These are phyloP conservation scores for Drechslerella stenobrocha DNA, from an alignment of 2,329 filamentous ascomycete genomes.

Conservation along the genomic window DNA sequence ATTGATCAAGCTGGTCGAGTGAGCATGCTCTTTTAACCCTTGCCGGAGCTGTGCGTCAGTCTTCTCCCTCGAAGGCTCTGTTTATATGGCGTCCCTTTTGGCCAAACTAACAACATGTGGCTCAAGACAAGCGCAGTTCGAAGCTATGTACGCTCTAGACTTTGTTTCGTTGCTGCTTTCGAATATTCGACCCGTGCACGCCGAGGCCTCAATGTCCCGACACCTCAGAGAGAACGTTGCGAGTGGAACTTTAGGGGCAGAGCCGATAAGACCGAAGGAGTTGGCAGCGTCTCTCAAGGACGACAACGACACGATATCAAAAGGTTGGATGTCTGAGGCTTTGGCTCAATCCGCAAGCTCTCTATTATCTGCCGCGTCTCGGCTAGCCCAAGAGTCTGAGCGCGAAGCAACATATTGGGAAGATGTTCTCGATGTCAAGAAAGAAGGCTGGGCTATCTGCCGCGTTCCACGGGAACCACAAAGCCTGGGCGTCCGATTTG, in stretches of 20 bases:
- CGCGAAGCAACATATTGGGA: constrained; percentile 87
- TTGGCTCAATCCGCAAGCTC: constrained; percentile 74
- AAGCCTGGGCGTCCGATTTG: constrained; percentile 82
- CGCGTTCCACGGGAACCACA: constrained; percentile 72
- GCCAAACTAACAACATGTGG: too few relatives aligned
- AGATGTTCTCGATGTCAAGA: constrained; percentile 76
- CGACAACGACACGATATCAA: constrained; percentile 51
- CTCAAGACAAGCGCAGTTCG: constrained; percentile 60
- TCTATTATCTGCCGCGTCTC: constrained; percentile 70
- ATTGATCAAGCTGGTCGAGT: constrained; percentile 49
- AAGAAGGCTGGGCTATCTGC: constrained; percentile 84
- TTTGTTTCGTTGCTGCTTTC: constrained; percentile 80
- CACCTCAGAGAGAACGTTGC: constrained; percentile 71
- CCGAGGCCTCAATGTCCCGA: constrained; percentile 70
- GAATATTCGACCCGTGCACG: constrained; percentile 74
- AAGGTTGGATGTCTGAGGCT: constrained; percentile 72
- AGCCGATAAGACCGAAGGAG: constrained; percentile 66
- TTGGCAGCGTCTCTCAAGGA: constrained; percentile 63
- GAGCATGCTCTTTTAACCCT: constrained; percentile 9
- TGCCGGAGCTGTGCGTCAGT: background rate
- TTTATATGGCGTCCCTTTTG: background rate
- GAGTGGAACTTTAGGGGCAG: constrained; percentile 72
- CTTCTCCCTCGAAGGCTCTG: background rate
- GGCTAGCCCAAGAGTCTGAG: constrained; percentile 74
- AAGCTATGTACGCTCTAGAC: constrained; percentile 72